Evolutionary conservation across 2,329 filamentous ascomycete genomes (phyloP).

Genomic region (Paracoccidioides brasiliensis): DNA sequence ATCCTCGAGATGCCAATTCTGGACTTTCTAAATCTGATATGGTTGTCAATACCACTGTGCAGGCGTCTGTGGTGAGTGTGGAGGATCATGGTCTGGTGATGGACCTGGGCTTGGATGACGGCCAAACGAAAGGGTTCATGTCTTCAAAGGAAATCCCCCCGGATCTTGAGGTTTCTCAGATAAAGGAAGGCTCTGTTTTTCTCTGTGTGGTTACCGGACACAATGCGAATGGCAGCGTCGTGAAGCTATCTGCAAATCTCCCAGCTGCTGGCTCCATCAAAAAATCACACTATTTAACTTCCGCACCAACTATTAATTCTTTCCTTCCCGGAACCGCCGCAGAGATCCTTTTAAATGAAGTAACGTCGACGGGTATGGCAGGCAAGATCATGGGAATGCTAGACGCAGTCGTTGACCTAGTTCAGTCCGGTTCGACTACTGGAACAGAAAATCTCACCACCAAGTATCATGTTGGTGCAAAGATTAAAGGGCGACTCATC

Average conservation of each 20-base stretch:
- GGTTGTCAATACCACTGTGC: slow-evolving; percentile 62
- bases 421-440: slow-evolving; percentile 70
- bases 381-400: slow-evolving; percentile 89
- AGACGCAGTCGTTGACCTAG: slow-evolving; percentile 77
- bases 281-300: slow-evolving; percentile 52
- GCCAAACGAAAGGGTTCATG: slow-evolving; percentile 60
- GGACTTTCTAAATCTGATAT: slow-evolving; percentile 61
- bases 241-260: slow-evolving; percentile 68
- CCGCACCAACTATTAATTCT: slow-evolving; percentile 75
- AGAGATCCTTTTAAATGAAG: slow-evolving; percentile 69
- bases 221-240: slow-evolving; percentile 64
- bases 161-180: slow-evolving; percentile 48
- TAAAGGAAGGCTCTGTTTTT: slow-evolving; percentile 74
- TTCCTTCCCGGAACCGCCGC: slow-evolving; percentile 88
- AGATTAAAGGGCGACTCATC: slow-evolving; percentile 73
- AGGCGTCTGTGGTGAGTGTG: slow-evolving; percentile 80
- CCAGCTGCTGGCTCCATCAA: slow-evolving; percentile 55
- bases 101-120: slow-evolving; percentile 65
- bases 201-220: slow-evolving; percentile 69
- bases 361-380: slow-evolving; percentile 58
- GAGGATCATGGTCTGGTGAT: slow-evolving; percentile 93
- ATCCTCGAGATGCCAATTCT: slow-evolving; percentile 65
- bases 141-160: slow-evolving; percentile 67
- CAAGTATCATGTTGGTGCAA: slow-evolving; percentile 71
- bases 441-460: slow-evolving; percentile 57